Base-by-base conservation (phyloP, 1,139 yeast species). In the Zygosaccharomyces sapae region DNA sequence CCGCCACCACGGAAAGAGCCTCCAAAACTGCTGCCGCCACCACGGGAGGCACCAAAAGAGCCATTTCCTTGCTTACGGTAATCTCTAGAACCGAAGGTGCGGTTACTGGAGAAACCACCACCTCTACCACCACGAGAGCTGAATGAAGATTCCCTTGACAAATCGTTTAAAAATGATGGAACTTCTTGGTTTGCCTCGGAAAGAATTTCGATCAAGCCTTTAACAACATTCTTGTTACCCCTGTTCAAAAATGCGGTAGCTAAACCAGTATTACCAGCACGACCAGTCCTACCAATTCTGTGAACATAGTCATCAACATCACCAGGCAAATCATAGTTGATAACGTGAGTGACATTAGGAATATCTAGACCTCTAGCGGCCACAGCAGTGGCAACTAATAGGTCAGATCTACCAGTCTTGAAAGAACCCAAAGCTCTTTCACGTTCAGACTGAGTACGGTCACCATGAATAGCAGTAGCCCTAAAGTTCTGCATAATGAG, bases 201-300 rank as follows among this genome's bases (percentile, higher is more conserved):
- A 66, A 92, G 81, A 63, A 94, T 79, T 52, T 87, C 96, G 66
- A 88, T 71, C 70, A 92, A 75, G 54, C 90, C 97, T 71, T 88
- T 87, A 58, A 81, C 94, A 65, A 92, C 78, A 67, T 89, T 89
- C 68, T 79, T 82, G 81, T 89, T 94, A 69, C 86, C 86, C 75
- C 97, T 86, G 84, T 92, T 92, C 75, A 92, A 88, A 77, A 92
- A 92, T 47, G 98, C 95, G 59, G 97, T 90, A 59, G 98, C 97
- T 64, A 86, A 78, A 85, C 98, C 98, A 56, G 86, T 83, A 76
- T 92, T 92, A 79, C 98, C 98, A 65, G 98, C 98, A 83, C 98
- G 95, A 73, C 98, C 98, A 65, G 98, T 92, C 84, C 98, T 94
- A 79, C 98, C 98, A 68, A 92, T 92, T 78, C 98, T 87, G 76